Evolutionary conservation across 2,329 filamentous ascomycete species (phyloP), one percentile per base, ranked within the genome.

Genomic region (Pleurostoma richardsiae): DNA sequence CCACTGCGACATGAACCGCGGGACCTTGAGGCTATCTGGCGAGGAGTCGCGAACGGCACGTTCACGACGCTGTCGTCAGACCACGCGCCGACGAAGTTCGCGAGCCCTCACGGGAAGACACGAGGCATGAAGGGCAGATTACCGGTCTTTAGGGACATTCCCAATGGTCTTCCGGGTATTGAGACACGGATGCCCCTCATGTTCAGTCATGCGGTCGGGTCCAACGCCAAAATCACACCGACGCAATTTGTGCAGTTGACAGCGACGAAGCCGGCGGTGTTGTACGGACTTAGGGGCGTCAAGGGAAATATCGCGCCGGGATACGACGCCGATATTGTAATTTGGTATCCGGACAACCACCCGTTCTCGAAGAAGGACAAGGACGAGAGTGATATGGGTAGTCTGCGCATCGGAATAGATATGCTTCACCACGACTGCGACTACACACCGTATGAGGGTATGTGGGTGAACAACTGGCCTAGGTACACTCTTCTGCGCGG

Each of bases 361-460:
- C 19, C 19, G 19, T 19, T 19, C 19, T 19, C 19, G 19, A 19
- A 19, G 19, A 19, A 19, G 19, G 19, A 19, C 19, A 19, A 19
- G 19, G 19, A 19, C 19, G 19, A 19, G 19, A 19, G 19, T 19
- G 19, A 19, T 19, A 19, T 19, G 19, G 19, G 19, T 19, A 19
- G 19, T 19, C 19, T 19, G 19, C 19, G 19, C 19, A 19, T 19
- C 19, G 19, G 19, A 19, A 19, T 19, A 19, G 63, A 65, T 3
- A 74, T 75, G 65, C 55, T 83, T 50, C 79, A 83, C 57, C 80
- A 83, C 54, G 71, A 79, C 49, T 73, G 79, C 3, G 79, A 84
- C 53, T 82, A 83, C 54, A 82, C 79, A 7, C 79, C 80, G 0
- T 83, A 77, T 53, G 79, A 83, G 56, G 79, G 79, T 0, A 67